Evolutionary conservation across 2,329 filamentous ascomycete genomes (phyloP).

Genomic region (Scedosporium aurantiacum): DNA sequence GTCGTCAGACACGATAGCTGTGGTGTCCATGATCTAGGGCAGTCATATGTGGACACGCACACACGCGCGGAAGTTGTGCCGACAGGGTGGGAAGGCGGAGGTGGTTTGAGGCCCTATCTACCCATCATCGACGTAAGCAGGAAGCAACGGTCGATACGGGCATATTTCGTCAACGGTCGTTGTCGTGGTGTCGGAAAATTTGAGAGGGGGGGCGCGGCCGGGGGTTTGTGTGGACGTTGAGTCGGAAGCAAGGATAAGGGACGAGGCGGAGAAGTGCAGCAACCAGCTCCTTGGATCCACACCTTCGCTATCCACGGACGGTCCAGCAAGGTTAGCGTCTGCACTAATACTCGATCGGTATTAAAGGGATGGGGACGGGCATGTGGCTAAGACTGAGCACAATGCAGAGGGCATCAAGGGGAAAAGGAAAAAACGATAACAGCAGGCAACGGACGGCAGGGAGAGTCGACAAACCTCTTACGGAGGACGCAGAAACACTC

Average conservation of each 20-base stretch:
- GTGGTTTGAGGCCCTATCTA: background rate
- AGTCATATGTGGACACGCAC: slow-evolving; percentile 11
- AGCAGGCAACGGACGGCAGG: background rate
- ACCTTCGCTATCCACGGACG: background rate
- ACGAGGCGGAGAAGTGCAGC: background rate
- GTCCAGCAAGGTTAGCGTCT: background rate
- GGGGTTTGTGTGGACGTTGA: background rate
- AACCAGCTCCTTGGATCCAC: background rate
- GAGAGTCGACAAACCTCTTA: background rate
- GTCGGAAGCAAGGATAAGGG: background rate
- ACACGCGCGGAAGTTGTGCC: background rate
- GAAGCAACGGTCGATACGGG: background rate
- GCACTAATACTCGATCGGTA: background rate
- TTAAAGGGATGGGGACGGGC: background rate
- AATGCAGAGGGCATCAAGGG: too few species aligned
- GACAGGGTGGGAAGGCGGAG: slow-evolving; percentile 9
- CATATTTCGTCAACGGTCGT: background rate
- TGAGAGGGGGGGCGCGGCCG: background rate
- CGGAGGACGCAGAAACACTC: background rate
- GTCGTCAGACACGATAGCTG: slow-evolving; percentile 38
- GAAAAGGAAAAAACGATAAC: background rate
- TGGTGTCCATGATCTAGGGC: slow-evolving; percentile 36
- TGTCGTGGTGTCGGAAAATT: background rate
- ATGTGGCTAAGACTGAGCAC: background rate
- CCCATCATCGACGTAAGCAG: background rate